These are phyloP conservation scores for Physcomitrium patens DNA, from an alignment of 225 moss, liverwort and hornwort genomes.

Conservation along the genomic window DNA sequence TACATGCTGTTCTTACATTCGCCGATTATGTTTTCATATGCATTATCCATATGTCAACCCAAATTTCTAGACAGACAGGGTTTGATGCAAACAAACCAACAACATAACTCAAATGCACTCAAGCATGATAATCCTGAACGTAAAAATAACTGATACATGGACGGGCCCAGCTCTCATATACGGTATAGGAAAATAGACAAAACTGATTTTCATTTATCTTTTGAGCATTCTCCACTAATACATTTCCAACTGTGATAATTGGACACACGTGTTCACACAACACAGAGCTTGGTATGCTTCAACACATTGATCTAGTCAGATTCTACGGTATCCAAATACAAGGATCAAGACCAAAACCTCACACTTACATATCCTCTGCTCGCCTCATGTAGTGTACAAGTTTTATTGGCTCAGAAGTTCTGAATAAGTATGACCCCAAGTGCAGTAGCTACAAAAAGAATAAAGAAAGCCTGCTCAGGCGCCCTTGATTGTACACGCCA, in stretches of 20 bases:
- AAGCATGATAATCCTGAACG: not conserved
- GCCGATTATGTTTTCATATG: no score
- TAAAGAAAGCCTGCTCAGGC: conserved; percentile 30
- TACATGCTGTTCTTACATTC: no score
- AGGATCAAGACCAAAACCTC: conserved; percentile 43
- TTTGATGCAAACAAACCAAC: no score
- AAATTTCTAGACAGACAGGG: no score
- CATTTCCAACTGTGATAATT: conserved; percentile 8
- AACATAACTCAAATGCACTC: no score
- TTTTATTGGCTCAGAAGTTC: conserved; percentile 59
- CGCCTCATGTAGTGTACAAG: conserved; percentile 63
- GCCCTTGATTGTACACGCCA: conserved; percentile 37
- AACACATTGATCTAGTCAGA: conserved; percentile 44
- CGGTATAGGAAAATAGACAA: not conserved
- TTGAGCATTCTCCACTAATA: conserved; percentile 16
- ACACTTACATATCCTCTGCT: conserved; percentile 47
- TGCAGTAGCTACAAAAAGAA: conserved; percentile 52
- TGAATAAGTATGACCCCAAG: conserved; percentile 43
- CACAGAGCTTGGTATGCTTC: conserved; percentile 34
- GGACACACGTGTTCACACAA: conserved; percentile 34
- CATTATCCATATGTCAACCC: no score
- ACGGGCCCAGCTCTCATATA: not conserved
- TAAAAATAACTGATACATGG: not conserved
- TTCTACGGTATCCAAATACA: conserved; percentile 43
- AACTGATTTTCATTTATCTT: conserved; percentile 20